These are phyloP conservation scores for Aphanomyces stellatus DNA, from an alignment of 352 stramenopile genomes.

Conservation along the genomic window DNA sequence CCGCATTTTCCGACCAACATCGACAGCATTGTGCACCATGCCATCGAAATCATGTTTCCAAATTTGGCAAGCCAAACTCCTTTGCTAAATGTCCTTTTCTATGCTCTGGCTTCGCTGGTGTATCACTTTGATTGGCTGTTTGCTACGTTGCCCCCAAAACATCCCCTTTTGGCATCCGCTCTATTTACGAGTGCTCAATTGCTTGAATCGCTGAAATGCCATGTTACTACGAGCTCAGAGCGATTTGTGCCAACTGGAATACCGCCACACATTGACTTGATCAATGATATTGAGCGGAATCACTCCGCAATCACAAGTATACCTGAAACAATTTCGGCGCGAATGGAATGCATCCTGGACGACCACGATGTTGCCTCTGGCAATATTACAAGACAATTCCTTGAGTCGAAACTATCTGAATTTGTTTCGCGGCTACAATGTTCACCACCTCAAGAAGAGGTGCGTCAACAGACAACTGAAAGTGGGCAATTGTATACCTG, in stretches of 20 bases:
- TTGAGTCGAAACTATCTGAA: not conserved
- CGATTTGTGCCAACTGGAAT: conserved; percentile 1
- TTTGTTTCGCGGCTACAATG: not conserved
- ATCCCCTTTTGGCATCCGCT: not conserved
- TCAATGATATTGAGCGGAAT: not conserved
- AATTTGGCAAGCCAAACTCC: not conserved
- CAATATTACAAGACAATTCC: not conserved
- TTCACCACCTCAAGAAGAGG: not conserved
- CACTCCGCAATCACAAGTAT: not conserved
- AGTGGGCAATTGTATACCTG: not conserved
- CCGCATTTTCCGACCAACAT: not conserved
- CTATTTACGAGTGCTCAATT: not conserved
- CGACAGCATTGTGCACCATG: not conserved
- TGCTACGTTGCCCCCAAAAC: not conserved
- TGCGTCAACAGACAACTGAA: not conserved
- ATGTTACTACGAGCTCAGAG: not conserved
- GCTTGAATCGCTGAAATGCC: not conserved
- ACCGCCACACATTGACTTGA: not conserved
- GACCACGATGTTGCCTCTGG: not conserved
- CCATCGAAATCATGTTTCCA: not conserved
- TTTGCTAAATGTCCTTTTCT: not conserved
- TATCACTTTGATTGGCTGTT: conserved; percentile 3
- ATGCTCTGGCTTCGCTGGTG: not conserved
- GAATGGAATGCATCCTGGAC: not conserved
- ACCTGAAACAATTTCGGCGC: not conserved